A percentile compares a stretch with the other conserved stretches of the same genome.
Conservation (phyloP, 2,329 filamentous ascomycete genomes). For the Xylariaceae sp. region DNA sequence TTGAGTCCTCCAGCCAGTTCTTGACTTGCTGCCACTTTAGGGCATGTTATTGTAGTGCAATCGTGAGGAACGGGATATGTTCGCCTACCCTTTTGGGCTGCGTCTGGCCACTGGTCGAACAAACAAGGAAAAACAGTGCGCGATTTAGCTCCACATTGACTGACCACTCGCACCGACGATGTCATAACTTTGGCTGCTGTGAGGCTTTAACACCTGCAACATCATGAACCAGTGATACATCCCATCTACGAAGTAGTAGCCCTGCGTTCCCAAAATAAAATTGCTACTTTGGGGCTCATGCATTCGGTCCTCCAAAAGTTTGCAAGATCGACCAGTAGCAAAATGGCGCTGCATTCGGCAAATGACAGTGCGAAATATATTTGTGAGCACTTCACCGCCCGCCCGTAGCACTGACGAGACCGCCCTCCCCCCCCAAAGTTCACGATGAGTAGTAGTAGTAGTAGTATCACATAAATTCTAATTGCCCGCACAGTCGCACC, state of each 20-base stretch:
- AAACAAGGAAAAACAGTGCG: too few relatives aligned
- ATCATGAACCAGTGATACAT: background rate
- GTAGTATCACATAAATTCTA: background rate
- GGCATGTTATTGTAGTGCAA: too few relatives aligned
- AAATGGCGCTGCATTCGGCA: conserved; percentile 40
- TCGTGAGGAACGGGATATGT: too few relatives aligned
- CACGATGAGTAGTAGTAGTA: background rate
- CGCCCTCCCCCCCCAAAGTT: background rate
- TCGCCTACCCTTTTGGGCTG: too few relatives aligned
- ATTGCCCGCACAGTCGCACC: conserved; percentile 61
- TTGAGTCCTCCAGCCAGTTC: too few relatives aligned
- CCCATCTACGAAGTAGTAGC: background rate
- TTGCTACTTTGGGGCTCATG: conserved; percentile 16
- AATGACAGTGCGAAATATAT: conserved; percentile 34
- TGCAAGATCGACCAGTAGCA: conserved; percentile 23
- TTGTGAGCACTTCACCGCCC: conserved; percentile 29
- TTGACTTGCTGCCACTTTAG: too few relatives aligned
- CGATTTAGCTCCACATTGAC: background rate
- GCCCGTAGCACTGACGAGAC: background rate
- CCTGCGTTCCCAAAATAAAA: background rate
- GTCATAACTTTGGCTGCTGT: conserved; percentile 5
- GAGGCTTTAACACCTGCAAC: too few relatives aligned
- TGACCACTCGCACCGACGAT: background rate
- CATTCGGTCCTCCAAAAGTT: conserved; percentile 14
- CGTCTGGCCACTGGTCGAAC: too few relatives aligned